Base-by-base conservation (phyloP, 495 filamentous ascomycete species). In the Poronia punctata region DNA sequence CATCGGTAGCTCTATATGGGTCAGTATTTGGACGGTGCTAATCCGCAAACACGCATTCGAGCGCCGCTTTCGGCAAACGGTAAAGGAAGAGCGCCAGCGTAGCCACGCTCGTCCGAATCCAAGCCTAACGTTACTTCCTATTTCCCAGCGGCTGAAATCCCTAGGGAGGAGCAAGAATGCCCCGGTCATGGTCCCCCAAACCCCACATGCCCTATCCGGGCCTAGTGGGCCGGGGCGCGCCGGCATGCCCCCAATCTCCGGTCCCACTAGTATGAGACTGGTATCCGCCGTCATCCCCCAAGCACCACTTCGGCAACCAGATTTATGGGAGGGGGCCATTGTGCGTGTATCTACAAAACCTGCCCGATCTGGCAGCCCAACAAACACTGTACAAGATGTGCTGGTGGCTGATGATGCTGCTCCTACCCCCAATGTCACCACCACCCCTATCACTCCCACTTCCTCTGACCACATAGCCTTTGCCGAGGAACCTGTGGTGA, bases 41-140 rank as follows among this genome's bases (percentile, higher is more conserved):
- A 74, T 83, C 7, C 69, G 86, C 19, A 82, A 79, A 56, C 70
- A 71, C 49, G 80, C 74, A 6, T 93, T 93, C 50, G 80, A 88
- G 56, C 59, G 56, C 7, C 77, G 79, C 37, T 80, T 88, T 53
- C 53, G 74, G 38, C 61, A 68, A 24, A 67, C 86, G 28, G 71
- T 79, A 10, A 61, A 71, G 36, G 65, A 69, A 28, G 71, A 71
- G 40, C 65, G 62, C 10, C 50, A 56, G 43, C 48, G 54, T 14
- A 52, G 56, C 18, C 46, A 47, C 15, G 52, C 36, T 23, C 43
- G 59, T 35, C 47, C 42, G 1, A 53, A 48, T 17, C 3, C 50
- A 21, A 49, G 54, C 26, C 23, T 55, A 18, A 52, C 44, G 11
- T 29, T 57, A 23, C 45, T 54, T 6, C 51, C 54, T n/a, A 54